Percentiles rank a stretch among this genome's conserved stretches.
phyloP scores from a whole-genome alignment of 148 eudicot genomes.

The Fallopia convolvulus region DNA sequence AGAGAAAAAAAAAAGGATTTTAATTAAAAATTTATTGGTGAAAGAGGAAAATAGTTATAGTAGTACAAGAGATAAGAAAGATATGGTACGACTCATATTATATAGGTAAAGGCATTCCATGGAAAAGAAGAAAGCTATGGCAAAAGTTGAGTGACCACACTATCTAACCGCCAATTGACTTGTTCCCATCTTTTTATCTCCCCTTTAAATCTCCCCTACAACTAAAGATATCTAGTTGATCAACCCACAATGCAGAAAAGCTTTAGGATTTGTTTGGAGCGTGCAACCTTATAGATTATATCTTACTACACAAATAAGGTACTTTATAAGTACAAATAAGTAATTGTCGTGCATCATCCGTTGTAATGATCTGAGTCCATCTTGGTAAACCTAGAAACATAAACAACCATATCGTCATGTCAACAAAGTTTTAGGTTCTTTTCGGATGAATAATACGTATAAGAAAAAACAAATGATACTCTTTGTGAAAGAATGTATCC shows the following conservation, averaged over 20 bases:
- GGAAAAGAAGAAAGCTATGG: background rate
- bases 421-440: too few relatives aligned
- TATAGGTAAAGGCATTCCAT: background rate
- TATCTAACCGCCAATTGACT: background rate
- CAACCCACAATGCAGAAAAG: background rate
- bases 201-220: background rate
- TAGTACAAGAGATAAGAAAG: background rate
- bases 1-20: background rate
- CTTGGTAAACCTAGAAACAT: too few relatives aligned
- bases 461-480: too few relatives aligned
- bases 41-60: constrained; percentile 1
- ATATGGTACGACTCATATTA: background rate
- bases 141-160: background rate
- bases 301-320: background rate
- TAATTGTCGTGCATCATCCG: too few relatives aligned
- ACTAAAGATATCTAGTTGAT: background rate
- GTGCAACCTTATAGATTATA: too few relatives aligned
- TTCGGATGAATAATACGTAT: too few relatives aligned
- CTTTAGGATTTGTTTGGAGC: too few relatives aligned
- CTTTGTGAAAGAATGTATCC: too few relatives aligned
- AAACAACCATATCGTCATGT: too few relatives aligned
- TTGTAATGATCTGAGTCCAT: too few relatives aligned
- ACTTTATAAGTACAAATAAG: too few relatives aligned
- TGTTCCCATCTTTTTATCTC: background rate
- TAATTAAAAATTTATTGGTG: constrained; percentile 5